These are phyloP conservation scores for Phtheirospermum japonicum DNA, from an alignment of 257 asterid species.

Conservation along the genomic window DNA sequence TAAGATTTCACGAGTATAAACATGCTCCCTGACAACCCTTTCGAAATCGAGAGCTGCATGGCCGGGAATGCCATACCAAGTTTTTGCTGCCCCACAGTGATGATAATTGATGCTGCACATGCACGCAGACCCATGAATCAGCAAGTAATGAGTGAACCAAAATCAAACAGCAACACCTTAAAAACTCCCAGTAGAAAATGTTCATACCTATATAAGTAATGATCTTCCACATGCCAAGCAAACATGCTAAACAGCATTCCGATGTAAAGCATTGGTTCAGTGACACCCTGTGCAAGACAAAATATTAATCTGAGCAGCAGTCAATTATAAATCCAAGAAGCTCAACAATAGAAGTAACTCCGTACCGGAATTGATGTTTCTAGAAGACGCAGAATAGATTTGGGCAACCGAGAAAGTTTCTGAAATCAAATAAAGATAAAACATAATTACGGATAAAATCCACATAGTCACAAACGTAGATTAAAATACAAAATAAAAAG, in stretches of 20 bases:
- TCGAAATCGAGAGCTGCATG: constrained; percentile 84
- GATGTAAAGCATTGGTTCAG: constrained; percentile 98
- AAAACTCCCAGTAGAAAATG: constrained; percentile 1
- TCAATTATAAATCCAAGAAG: neutral
- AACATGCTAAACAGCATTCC: constrained; percentile 99
- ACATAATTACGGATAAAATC: no score
- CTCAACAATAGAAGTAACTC: constrained; percentile 18
- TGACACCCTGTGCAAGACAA: constrained; percentile 75
- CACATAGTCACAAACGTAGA: constrained; percentile 8
- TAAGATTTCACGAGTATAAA: constrained; percentile 67
- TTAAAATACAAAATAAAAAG: constrained; percentile 14
- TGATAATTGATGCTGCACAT: constrained; percentile 83
- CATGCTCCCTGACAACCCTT: constrained; percentile 76
- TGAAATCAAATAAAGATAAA: constrained; percentile 37
- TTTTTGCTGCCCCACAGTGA: constrained; percentile 98
- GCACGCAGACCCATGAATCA: constrained; percentile 41
- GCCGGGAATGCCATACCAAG: constrained; percentile 99
- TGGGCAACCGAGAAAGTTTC: constrained; percentile 85
- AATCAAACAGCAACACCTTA: constrained; percentile 3
- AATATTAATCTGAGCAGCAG: constrained; percentile 24
- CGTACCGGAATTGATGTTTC: constrained; percentile 85
- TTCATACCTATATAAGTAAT: constrained; percentile 83
- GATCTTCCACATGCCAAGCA: constrained; percentile 99
- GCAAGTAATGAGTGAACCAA: constrained; percentile 10
- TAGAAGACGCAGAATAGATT: constrained; percentile 83